These are phyloP conservation scores for Pseudofabraea citricarpa DNA, from an alignment of 2,329 filamentous ascomycete genomes.

Conservation along the genomic window DNA sequence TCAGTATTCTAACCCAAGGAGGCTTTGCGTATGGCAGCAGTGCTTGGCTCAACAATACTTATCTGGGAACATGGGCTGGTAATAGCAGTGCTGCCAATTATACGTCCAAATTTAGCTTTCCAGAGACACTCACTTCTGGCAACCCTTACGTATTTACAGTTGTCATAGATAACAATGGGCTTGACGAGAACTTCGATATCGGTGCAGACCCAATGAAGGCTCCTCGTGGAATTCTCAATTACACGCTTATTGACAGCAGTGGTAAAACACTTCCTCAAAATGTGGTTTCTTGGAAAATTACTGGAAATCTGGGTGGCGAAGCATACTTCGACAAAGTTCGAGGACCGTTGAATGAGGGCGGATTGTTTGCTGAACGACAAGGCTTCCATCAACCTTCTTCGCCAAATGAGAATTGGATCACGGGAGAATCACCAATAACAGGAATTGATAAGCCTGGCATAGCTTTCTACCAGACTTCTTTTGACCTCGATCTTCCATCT, in stretches of 20 bases:
- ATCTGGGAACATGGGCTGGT: constrained; percentile 58
- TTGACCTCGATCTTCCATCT: constrained; percentile 47
- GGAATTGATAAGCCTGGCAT: constrained; percentile 45
- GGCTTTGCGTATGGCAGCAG: constrained; percentile 61
- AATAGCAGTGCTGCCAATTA: constrained; percentile 38
- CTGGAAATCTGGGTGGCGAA: constrained; percentile 62
- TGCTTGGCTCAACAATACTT: constrained; percentile 56
- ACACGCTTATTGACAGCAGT: constrained; percentile 44
- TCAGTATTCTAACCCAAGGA: constrained; percentile 56
- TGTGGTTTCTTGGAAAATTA: constrained; percentile 56
- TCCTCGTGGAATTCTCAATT: constrained; percentile 56
- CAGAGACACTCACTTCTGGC: constrained; percentile 45
- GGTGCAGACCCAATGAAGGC: constrained; percentile 56
- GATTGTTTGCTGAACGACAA: constrained; percentile 53
- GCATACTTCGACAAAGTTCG: constrained; percentile 51
- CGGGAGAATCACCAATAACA: constrained; percentile 30
- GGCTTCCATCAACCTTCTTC: constrained; percentile 55
- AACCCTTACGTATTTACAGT: constrained; percentile 58
- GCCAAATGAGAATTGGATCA: constrained; percentile 38
- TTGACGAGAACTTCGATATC: constrained; percentile 59
- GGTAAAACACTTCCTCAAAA: constrained; percentile 38
- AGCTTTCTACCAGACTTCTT: constrained; percentile 49
- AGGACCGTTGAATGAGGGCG: constrained; percentile 62
- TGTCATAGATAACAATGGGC: constrained; percentile 65
- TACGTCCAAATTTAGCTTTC: constrained; percentile 49